Evolutionary conservation across 2,329 filamentous ascomycete species (phyloP), one percentile per base, ranked within the genome.

Genomic region (Colletotrichum tropicicola): DNA sequence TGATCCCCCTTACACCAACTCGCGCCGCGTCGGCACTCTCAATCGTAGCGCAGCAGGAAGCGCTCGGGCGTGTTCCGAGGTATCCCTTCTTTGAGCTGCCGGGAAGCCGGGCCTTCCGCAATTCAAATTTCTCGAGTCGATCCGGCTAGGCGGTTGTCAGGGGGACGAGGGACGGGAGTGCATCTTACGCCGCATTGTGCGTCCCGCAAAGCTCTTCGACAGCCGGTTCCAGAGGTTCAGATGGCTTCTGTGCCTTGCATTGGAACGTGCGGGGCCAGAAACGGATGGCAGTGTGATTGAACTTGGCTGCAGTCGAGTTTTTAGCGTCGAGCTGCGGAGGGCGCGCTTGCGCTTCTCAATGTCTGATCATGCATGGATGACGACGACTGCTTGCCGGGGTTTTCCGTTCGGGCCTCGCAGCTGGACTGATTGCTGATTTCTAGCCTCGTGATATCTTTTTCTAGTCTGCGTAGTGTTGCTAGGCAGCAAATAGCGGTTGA

Each of bases 201-300:
- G 9, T 32, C 12, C 52, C 32, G 35, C 52, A 55, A 13, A 39
- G 27, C 39, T 35, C 52, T 44, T 37, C 37, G 52, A 32, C 25
- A 44, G 13, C 21, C 32, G 17, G 47, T 39, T 37, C 19, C 52
- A 44, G 28, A 55, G 37, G 52, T 39, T 44, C 52, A 39, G 52
- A 32, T 32, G 17, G 19, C 25, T 23, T 19, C 25, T 15, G 19
- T n/a, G 13, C 41, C 52, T 32, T 23, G 47, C 47, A 39, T 7
- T 37, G 39, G 25, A 55, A 44, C 37, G 25, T 55, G 52, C 52
- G 39, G 41, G 37, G 4, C 27, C 39, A 17, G 44, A 39, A 55
- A 43, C 52, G 4, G 52, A 55, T 55, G 52, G 39, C 52, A 55
- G 10, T 17, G 9, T 54, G 37, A 54, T 28, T 54, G 37, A 15